Evolutionary conservation across 2,329 filamentous ascomycete species (phyloP), one percentile per base, ranked within the genome.

Genomic region (Fusarium solani-melongenae): DNA sequence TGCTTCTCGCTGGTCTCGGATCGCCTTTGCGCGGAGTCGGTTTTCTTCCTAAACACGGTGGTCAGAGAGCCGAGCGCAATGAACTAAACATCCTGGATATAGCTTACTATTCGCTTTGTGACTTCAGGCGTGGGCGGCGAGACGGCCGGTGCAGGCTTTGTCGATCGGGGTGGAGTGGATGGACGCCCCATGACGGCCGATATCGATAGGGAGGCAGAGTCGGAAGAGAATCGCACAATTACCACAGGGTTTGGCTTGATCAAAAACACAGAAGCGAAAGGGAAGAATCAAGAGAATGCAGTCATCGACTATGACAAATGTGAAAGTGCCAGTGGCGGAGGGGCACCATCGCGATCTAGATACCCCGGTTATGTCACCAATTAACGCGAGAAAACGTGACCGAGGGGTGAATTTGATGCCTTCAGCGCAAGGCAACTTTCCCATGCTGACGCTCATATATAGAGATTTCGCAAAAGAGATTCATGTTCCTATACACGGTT

Each of bases 1-100:
- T 36, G 92, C 91, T 78, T 95, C 91, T 67, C 89, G 89, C 78
- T 92, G 91, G 75, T 94, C 90, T 66, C 93, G 92, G 20, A 95
- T 86, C 3, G 95, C 95, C 87, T 98, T 98, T 64, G 96, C 94
- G 83, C 92, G 93, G 33, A 98, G 89, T 22, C 96, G 91, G 77
- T 92, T 95, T 81, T 96, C 91, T 90, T 98, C 96, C 93, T 96
- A 67, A 5, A 29, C 41, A 73, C 2, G 12, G 20, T 5, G 3
- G 31, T 64, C 14, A 72, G 33, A 2, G n/a, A 29, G 15, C 3
- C 9, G 36, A 39, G 5, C 6, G 39, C 2, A 29, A 46, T 0
- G 7, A 2, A 1, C 2, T 1, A 17, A 29, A 12, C 14, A 2
- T 20, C 58, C 12, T 7, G 2, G 1, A 2, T 12, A 10, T 3